phyloP scores from a whole-genome alignment of 306 rosid genomes.

The peach (Prunus persica) region Prunus_persica_NCBIv2 NC_034013.1:4192001-4192500 shows the following conservation, averaged over 20 bases:
- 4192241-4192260: not conserved
- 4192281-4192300: slow-evolving; percentile 32
- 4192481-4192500: slow-evolving; percentile 14
- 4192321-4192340: not conserved
- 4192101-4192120: too few relatives aligned
- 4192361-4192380: not conserved
- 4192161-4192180: too few relatives aligned
- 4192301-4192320: slow-evolving; percentile 15
- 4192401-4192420: slow-evolving; percentile 20
- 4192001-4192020: too few relatives aligned
- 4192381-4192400: slow-evolving; percentile 21
- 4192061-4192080: too few relatives aligned
- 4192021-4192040: too few relatives aligned
- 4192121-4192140: too few relatives aligned
- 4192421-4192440: slow-evolving; percentile 18
- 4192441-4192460: slow-evolving; percentile 27
- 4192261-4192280: slow-evolving; percentile 1
- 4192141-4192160: too few relatives aligned
- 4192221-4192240: not conserved
- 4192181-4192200: not conserved
- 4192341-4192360: slow-evolving; percentile 8
- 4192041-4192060: too few relatives aligned
- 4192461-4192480: slow-evolving; percentile 21
- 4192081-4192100: too few relatives aligned
- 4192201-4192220: not conserved